Conservation (phyloP, 495 filamentous ascomycete species). For the Trichoderma gamsii region DNA sequence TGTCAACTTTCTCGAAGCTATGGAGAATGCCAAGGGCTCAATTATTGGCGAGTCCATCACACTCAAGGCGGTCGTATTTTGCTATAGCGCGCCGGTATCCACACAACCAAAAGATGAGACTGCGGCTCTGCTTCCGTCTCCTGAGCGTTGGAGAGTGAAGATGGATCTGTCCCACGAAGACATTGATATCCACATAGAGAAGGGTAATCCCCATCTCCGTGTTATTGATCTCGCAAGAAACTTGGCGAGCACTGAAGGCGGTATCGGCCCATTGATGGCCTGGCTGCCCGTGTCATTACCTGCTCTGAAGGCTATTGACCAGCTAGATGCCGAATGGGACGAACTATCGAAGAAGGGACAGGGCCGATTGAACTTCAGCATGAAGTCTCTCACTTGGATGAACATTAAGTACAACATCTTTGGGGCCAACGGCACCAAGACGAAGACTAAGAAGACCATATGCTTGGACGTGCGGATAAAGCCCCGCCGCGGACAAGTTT, state of each 20-base stretch:
- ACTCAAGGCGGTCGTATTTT: slow-evolving; percentile 57
- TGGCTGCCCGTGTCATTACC: slow-evolving; percentile 56
- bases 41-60: slow-evolving; percentile 51
- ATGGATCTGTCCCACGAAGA: slow-evolving; percentile 29
- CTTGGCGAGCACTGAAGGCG: slow-evolving; percentile 49
- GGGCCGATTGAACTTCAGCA: slow-evolving; percentile 36
- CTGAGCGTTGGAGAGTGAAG: slow-evolving; percentile 32
- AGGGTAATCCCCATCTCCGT: slow-evolving; percentile 68
- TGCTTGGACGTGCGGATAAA: slow-evolving; percentile 25
- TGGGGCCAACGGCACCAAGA: slow-evolving; percentile 15
- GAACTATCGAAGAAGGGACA: slow-evolving; percentile 26
- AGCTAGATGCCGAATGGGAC: slow-evolving; percentile 43
- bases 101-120: slow-evolving; percentile 18
- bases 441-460: slow-evolving; percentile 36
- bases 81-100: slow-evolving; percentile 41
- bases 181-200: slow-evolving; percentile 51
- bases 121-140: neutral
- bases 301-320: slow-evolving; percentile 58
- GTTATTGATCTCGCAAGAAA: slow-evolving; percentile 58
- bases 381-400: slow-evolving; percentile 43
- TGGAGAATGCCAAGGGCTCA: slow-evolving; percentile 44
- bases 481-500: slow-evolving; percentile 23
- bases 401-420: slow-evolving; percentile 40
- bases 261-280: slow-evolving; percentile 30
- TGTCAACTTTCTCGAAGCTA: slow-evolving; percentile 56